Evolutionary conservation across 2,329 filamentous ascomycete genomes (phyloP).

Genomic region (Ophiostoma ulmi): DNA sequence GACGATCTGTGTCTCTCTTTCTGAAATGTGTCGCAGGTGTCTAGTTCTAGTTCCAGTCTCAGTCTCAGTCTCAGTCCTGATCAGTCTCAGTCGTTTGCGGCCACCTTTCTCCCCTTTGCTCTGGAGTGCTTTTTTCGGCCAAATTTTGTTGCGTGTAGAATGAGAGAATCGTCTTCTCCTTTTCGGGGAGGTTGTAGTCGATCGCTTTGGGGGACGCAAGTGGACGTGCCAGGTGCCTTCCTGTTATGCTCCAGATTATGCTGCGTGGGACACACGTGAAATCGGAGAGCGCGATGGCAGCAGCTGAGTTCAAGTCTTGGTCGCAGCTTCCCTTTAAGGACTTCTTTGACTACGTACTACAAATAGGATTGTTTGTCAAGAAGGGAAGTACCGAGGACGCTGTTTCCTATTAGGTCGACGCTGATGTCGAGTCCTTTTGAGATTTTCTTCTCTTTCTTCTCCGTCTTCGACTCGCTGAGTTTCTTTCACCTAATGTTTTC

Average conservation of each 20-base stretch:
- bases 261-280: conserved; percentile 20
- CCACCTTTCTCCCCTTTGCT: conserved; percentile 1
- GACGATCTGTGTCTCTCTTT: conserved; percentile 7
- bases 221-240: background rate
- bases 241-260: background rate
- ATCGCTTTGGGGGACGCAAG: conserved; percentile 13
- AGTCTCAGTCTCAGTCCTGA: background rate
- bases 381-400: conserved; percentile 11
- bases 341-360: conserved; percentile 1
- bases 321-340: background rate
- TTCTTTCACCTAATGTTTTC: background rate
- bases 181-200: conserved; percentile 17
- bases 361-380: background rate
- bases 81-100: background rate
- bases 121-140: background rate
- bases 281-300: conserved; percentile 3
- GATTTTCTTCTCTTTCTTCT: background rate
- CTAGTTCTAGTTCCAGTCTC: background rate
- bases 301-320: background rate
- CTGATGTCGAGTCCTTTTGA: background rate
- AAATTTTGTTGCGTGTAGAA: background rate
- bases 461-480: background rate
- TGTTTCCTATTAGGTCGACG: conserved; percentile 7
- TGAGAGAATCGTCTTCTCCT: conserved; percentile 3
- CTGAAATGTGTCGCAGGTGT: background rate